Evolutionary conservation across 2,329 filamentous ascomycete genomes (phyloP).

Genomic region (Phialophora verrucosa): DNA sequence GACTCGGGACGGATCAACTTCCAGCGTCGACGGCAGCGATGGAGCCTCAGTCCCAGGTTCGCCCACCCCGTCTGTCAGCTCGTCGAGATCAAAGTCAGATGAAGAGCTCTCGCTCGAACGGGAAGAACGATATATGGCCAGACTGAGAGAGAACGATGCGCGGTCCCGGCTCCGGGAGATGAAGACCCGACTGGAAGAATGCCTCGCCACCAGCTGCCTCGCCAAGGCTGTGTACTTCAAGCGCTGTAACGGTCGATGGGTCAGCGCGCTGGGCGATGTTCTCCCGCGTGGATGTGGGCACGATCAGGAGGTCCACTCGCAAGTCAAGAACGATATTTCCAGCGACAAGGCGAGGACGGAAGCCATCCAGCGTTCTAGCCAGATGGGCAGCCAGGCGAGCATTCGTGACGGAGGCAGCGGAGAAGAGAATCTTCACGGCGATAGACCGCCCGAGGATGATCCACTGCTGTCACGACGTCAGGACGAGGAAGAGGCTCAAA

Average conservation of each 20-base stretch:
- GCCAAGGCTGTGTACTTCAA: conserved; percentile 30
- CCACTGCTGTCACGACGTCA: background rate
- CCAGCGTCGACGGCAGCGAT: background rate
- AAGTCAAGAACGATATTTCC: background rate
- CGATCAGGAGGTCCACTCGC: background rate
- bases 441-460: background rate
- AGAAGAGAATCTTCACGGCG: too few relatives aligned
- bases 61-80: background rate
- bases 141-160: background rate
- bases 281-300: background rate
- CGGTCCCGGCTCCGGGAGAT: conserved; percentile 4
- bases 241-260: conserved; percentile 33
- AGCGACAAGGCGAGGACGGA: background rate
- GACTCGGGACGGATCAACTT: background rate
- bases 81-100: background rate
- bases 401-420: too few relatives aligned
- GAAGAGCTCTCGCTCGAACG: background rate
- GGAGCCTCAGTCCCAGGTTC: background rate
- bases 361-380: too few relatives aligned
- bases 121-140: background rate
- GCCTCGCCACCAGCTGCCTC: conserved; percentile 18
- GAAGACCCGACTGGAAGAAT: conserved; percentile 17
- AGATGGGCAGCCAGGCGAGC: too few relatives aligned
- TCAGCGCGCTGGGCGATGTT: conserved; percentile 25
- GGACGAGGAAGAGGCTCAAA: background rate